These are phyloP conservation scores for Crithidia brevicula DNA, from an alignment of 208 protist species.

Conservation along the genomic window DNA sequence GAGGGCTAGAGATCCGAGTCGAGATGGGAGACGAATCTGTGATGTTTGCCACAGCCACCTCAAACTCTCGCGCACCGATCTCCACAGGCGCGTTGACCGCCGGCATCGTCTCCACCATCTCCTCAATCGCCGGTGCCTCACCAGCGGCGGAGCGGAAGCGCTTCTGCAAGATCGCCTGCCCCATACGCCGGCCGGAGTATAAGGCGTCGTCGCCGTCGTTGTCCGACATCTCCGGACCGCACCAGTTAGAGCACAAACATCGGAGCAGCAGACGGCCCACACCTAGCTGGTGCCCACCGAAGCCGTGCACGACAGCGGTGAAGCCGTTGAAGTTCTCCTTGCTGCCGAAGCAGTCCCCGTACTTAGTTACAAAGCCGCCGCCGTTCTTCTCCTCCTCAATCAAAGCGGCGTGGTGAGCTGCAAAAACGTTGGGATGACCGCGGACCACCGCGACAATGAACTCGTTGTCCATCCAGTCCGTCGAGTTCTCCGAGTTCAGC, in stretches of 20 bases:
- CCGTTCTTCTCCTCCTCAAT: slow-evolving; percentile 64
- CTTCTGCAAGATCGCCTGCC: slow-evolving; percentile 20
- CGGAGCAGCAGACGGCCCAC: slow-evolving; percentile 29
- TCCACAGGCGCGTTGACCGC: background rate
- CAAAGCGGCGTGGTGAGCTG: slow-evolving; percentile 53
- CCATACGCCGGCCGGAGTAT: slow-evolving; percentile 24
- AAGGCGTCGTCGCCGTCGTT: slow-evolving; percentile 25
- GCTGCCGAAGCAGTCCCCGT: slow-evolving; percentile 75
- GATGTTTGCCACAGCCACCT: slow-evolving; percentile 12
- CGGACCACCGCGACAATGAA: slow-evolving; percentile 84
- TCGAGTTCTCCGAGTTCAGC: slow-evolving; percentile 42
- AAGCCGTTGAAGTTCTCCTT: slow-evolving; percentile 59
- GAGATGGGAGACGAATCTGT: slow-evolving; percentile 6
- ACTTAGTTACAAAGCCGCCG: slow-evolving; percentile 57
- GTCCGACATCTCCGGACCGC: slow-evolving; percentile 12
- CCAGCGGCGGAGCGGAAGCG: slow-evolving; percentile 7
- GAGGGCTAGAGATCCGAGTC: slow-evolving; percentile 4
- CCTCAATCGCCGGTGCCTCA: slow-evolving; percentile 27
- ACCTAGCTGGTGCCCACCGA: slow-evolving; percentile 60
- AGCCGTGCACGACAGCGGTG: slow-evolving; percentile 72
- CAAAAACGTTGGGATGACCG: slow-evolving; percentile 50
- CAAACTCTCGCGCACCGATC: slow-evolving; percentile 18
- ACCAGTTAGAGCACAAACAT: slow-evolving; percentile 36
- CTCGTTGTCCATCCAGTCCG: slow-evolving; percentile 84
- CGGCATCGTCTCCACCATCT: slow-evolving; percentile 2